A percentile compares a stretch with the other conserved stretches of the same genome.
These are phyloP conservation scores for Tephrocybe sp. DNA, from an alignment of 768 basidiomycete species.

Conservation along the genomic window DNA sequence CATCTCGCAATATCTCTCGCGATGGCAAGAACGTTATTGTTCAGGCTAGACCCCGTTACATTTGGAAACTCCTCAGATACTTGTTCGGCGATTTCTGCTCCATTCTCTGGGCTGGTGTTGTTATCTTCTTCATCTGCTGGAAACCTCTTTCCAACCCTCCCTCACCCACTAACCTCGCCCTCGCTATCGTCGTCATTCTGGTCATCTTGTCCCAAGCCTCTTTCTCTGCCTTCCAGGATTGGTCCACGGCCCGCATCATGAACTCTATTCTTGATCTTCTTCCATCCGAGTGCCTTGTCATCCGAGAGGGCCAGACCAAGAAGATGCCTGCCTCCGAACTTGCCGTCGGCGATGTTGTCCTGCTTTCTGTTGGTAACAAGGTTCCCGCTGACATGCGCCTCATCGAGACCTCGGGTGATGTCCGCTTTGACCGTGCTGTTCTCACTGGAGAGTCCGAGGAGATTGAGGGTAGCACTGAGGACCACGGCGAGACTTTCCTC, in stretches of 20 bases:
- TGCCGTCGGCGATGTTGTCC: constrained; percentile 15
- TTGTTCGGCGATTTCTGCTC: constrained; percentile 20
- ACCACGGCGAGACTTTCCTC: constrained; percentile 47
- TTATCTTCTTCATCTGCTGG: constrained; percentile 19
- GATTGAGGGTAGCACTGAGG: constrained; percentile 42
- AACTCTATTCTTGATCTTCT: constrained; percentile 18
- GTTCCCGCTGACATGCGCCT: constrained; percentile 45
- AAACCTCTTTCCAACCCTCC: constrained; percentile 9
- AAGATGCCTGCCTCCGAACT: constrained; percentile 15
- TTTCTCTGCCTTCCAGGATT: constrained; percentile 16
- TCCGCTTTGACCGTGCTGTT: constrained; percentile 51
- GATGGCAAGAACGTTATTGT: constrained; percentile 17
- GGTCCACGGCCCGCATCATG: constrained; percentile 18
- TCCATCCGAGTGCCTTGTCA: constrained; percentile 16
- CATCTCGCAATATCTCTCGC: constrained; percentile 13
- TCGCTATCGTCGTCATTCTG: constrained; percentile 14
- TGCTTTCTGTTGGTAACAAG: constrained; percentile 16
- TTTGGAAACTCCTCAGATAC: constrained; percentile 16
- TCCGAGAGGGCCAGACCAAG: constrained; percentile 14
- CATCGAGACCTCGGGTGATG: constrained; percentile 47
- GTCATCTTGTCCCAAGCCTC: constrained; percentile 14
- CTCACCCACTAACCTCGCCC: constrained; percentile 18
- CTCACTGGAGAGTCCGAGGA: constrained; percentile 51
- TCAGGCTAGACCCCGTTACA: constrained; percentile 14
- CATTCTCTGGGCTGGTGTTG: constrained; percentile 17